A percentile compares a stretch with the other conserved stretches of the same genome.
phyloP scores from a whole-genome alignment of 768 basidiomycete genomes.

The Amanita pseudoporphyria region DNA sequence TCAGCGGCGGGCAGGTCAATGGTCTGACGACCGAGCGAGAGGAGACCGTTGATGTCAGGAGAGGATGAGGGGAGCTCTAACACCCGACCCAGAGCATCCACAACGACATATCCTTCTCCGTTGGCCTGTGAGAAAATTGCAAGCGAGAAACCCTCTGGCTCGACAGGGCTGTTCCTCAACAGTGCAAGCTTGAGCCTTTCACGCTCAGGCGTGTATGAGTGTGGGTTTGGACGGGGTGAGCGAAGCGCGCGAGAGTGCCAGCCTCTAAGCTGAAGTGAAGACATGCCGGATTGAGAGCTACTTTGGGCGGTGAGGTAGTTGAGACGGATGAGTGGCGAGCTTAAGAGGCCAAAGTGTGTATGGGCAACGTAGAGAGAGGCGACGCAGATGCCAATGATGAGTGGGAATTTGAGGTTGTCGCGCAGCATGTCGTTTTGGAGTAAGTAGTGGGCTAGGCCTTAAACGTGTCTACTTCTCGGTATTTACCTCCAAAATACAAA shows the following conservation, averaged over 20 bases:
- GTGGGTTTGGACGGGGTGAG: constrained; percentile 17
- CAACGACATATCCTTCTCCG: constrained; percentile 14
- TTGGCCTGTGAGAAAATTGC: constrained; percentile 21
- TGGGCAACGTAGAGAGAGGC: not conserved
- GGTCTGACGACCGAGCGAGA: constrained; percentile 15
- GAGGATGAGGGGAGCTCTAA: constrained; percentile 13
- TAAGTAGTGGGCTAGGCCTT: too few relatives aligned
- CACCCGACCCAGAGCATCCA: constrained; percentile 24
- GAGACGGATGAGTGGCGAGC: not conserved
- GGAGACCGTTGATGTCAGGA: constrained; percentile 19
- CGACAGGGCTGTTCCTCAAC: constrained; percentile 23
- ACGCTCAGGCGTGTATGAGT: constrained; percentile 18
- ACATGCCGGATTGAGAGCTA: not conserved
- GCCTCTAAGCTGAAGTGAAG: constrained; percentile 13
- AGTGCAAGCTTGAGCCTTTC: constrained; percentile 20
- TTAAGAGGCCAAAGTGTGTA: not conserved
- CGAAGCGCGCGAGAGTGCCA: constrained; percentile 22
- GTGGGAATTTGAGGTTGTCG: not conserved
- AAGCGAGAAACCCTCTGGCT: constrained; percentile 26
- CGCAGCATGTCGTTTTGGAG: not conserved
- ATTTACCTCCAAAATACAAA: too few relatives aligned
- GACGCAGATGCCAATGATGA: not conserved
- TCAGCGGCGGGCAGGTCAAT: constrained; percentile 18
- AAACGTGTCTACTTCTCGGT: too few relatives aligned
- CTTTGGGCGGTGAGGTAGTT: not conserved